These are phyloP conservation scores for Phytophthora pistaciae DNA, from an alignment of 352 stramenopile species.

Conservation along the genomic window DNA sequence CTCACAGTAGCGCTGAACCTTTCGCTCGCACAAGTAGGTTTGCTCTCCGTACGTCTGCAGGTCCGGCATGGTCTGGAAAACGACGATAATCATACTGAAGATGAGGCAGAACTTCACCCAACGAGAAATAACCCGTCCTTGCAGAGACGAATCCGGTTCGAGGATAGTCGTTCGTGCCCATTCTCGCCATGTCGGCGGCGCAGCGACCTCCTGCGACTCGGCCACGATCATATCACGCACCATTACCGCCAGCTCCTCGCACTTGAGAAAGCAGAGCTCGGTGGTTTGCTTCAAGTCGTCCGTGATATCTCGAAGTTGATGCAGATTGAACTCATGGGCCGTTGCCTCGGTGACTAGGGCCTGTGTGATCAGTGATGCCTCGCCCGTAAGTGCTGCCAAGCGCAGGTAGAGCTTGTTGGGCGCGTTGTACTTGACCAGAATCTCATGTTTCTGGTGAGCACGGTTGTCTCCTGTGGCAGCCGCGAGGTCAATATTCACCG, in stretches of 20 bases:
- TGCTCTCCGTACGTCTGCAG: slow-evolving; percentile 75
- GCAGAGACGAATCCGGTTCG: slow-evolving; percentile 55
- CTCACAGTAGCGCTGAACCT: slow-evolving; percentile 64
- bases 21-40: slow-evolving; percentile 68
- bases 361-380: slow-evolving; percentile 75
- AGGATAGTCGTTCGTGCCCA: slow-evolving; percentile 51
- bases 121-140: slow-evolving; percentile 47
- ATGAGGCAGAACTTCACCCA: slow-evolving; percentile 79
- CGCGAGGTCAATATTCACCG: slow-evolving; percentile 35
- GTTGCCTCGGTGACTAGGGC: slow-evolving; percentile 55
- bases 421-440: slow-evolving; percentile 83
- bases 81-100: slow-evolving; percentile 79
- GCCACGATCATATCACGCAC: slow-evolving; percentile 74
- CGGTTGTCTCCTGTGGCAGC: slow-evolving; percentile 36
- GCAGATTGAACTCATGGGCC: slow-evolving; percentile 47
- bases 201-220: slow-evolving; percentile 48
- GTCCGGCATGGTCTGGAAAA: slow-evolving; percentile 84
- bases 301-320: slow-evolving; percentile 55
- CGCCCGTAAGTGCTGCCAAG: slow-evolving; percentile 66
- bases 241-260: slow-evolving; percentile 63
- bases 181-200: slow-evolving; percentile 38
- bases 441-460: slow-evolving; percentile 72
- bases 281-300: slow-evolving; percentile 67
- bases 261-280: slow-evolving; percentile 56
- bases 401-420: slow-evolving; percentile 75